A percentile compares a stretch with the other conserved stretches of the same genome.
Evolutionary conservation across 257 asterid genomes (phyloP).

Genomic region (Forsythia suspensa): DNA sequence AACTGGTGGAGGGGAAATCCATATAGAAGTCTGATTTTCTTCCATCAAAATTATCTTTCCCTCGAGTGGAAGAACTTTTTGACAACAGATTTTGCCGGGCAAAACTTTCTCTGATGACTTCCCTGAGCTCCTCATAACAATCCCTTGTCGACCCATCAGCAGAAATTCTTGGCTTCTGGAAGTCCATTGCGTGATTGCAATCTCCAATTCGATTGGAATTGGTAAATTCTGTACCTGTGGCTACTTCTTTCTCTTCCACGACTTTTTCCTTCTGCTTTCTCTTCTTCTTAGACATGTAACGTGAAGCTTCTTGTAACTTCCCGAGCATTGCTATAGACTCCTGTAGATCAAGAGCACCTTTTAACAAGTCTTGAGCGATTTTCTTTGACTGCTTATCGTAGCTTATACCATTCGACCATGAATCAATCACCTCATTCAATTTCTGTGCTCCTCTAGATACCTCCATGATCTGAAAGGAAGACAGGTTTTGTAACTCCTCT

Average conservation of each 20-base stretch:
- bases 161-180: conserved; percentile 43
- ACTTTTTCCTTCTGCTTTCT: conserved; percentile 37
- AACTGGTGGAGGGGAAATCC: conserved; percentile 51
- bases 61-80: conserved; percentile 23
- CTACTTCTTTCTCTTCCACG: conserved; percentile 20
- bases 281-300: conserved; percentile 36
- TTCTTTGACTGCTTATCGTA: conserved; percentile 37
- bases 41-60: conserved; percentile 20
- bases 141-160: conserved; percentile 44
- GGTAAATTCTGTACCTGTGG: conserved; percentile 23
- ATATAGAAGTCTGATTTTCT: conserved; percentile 27
- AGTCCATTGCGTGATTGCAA: conserved; percentile 22
- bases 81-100: conserved; percentile 64
- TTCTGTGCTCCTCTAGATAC: conserved; percentile 60
- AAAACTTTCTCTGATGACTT: conserved; percentile 60
- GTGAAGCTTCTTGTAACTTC: conserved; percentile 63
- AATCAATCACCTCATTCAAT: conserved; percentile 43
- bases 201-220: conserved; percentile 34
- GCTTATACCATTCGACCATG: conserved; percentile 39
- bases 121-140: conserved; percentile 76
- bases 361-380: conserved; percentile 54
- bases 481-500: conserved; percentile 37
- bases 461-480: conserved; percentile 57
- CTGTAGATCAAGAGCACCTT: conserved; percentile 70
- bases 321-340: conserved; percentile 60